These are phyloP conservation scores for Pistacia vera DNA, from an alignment of 345 rosid species.

Conservation along the genomic window DNA sequence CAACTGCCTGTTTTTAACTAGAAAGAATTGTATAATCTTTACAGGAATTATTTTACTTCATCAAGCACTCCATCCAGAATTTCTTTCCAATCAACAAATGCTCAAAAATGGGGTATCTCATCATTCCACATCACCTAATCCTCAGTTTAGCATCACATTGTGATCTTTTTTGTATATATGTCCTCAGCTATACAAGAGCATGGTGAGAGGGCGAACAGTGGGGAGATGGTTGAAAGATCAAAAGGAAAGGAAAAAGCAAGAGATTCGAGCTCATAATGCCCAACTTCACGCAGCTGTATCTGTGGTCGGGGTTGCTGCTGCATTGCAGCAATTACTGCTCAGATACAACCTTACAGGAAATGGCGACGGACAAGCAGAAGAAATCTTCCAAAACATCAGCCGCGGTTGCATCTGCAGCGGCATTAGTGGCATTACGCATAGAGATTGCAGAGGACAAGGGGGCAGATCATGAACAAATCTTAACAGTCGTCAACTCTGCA, in stretches of 20 bases:
- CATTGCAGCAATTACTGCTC: conserved; percentile 73
- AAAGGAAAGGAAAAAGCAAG: conserved; percentile 90
- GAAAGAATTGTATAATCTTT: conserved; percentile 3
- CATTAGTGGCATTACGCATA: conserved; percentile 87
- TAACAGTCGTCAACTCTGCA: conserved; percentile 71
- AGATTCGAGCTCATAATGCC: conserved; percentile 74
- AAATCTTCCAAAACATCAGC: conserved; percentile 42
- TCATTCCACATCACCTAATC: conserved; percentile 12
- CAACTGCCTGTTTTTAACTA: background rate
- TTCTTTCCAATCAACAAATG: conserved; percentile 53
- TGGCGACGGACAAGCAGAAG: conserved; percentile 29
- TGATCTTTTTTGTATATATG: background rate
- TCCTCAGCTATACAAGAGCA: conserved; percentile 70
- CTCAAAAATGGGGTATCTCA: conserved; percentile 57
- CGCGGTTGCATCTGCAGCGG: conserved; percentile 88
- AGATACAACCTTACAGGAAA: conserved; percentile 43
- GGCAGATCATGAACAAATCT: conserved; percentile 79
- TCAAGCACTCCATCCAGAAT: conserved; percentile 62
- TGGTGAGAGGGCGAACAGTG: conserved; percentile 69
- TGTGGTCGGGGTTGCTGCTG: conserved; percentile 95
- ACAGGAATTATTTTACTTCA: conserved; percentile 69
- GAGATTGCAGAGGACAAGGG: conserved; percentile 95
- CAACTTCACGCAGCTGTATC: conserved; percentile 89
- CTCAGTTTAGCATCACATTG: background rate
- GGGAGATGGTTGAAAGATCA: conserved; percentile 93